These are phyloP conservation scores for Pilatotrama ljubarskyi DNA, from an alignment of 768 basidiomycete genomes.

Conservation along the genomic window DNA sequence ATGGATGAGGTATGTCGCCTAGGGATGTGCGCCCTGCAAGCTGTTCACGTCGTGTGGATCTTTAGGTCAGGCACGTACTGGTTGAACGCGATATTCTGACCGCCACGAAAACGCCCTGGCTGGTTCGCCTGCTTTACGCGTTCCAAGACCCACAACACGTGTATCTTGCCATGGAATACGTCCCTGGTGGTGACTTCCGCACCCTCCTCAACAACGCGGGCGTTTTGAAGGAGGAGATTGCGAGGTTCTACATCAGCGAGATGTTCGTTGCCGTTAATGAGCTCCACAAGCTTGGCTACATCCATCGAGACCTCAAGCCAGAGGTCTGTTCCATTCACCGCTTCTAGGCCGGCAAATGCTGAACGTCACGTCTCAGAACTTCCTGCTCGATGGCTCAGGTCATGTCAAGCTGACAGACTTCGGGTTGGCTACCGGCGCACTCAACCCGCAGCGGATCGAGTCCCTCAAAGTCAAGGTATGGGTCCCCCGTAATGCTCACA, in stretches of 20 bases:
- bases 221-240: conserved; percentile 95
- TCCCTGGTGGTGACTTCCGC: conserved; percentile 97
- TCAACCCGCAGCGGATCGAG: conserved; percentile 94
- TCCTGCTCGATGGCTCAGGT: conserved; percentile 91
- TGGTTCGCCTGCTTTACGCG: conserved; percentile 91
- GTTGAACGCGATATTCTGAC: conserved; percentile 98
- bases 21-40: too few species aligned
- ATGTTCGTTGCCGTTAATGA: conserved; percentile 97
- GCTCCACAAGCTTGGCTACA: conserved; percentile 95
- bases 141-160: conserved; percentile 93
- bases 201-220: conserved; percentile 98
- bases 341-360: not conserved
- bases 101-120: conserved; percentile 96
- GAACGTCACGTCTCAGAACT: too few species aligned
- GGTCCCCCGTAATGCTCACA: not conserved
- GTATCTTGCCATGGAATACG: conserved; percentile 99
- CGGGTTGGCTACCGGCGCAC: conserved; percentile 92
- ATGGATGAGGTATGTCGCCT: conserved; percentile 84
- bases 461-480: conserved; percentile 88
- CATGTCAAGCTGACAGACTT: conserved; percentile 99
- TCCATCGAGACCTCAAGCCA: conserved; percentile 97
- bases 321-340: conserved; percentile 58
- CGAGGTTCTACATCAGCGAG: conserved; percentile 94
- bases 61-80: conserved; percentile 96
- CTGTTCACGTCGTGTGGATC: not conserved